Conservation (phyloP, 768 basidiomycete genomes). For the Psilocybe subaeruginosa region DNA sequence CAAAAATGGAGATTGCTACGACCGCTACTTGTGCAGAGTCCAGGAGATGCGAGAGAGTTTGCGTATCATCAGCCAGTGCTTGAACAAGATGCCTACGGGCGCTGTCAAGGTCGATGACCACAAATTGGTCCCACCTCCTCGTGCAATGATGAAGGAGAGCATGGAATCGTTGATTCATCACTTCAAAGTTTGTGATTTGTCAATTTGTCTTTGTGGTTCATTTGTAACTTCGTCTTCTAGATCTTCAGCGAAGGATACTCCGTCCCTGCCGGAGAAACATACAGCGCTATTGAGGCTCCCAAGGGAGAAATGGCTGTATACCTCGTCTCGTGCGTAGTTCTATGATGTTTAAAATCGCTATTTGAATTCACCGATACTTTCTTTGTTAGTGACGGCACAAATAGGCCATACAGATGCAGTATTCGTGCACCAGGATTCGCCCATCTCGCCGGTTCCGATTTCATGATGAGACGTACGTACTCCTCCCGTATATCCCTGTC, state of each 20-base stretch:
- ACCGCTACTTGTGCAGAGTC: conserved; percentile 95
- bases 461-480: conserved; percentile 92
- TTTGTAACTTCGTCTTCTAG: conserved; percentile 36
- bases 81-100: conserved; percentile 97
- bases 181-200: conserved; percentile 73
- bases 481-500: conserved; percentile 10
- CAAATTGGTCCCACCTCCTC: conserved; percentile 94
- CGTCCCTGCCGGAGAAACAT: conserved; percentile 95
- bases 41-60: conserved; percentile 98
- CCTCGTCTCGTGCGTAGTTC: conserved; percentile 82
- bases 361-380: neutral
- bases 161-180: conserved; percentile 99
- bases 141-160: conserved; percentile 98
- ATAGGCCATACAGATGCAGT: conserved; percentile 95
- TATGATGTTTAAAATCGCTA: neutral
- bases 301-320: conserved; percentile 99
- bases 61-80: conserved; percentile 88
- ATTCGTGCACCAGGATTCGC: conserved; percentile 97
- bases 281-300: conserved; percentile 96
- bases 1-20: conserved; percentile 96
- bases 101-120: conserved; percentile 95
- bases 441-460: conserved; percentile 94
- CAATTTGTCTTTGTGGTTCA: neutral
- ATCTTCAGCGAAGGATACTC: conserved; percentile 97
- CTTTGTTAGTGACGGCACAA: conserved; percentile 78